Conservation (phyloP, 192 early-diverging fungal species). For the Rhizophagus sp. region DNA sequence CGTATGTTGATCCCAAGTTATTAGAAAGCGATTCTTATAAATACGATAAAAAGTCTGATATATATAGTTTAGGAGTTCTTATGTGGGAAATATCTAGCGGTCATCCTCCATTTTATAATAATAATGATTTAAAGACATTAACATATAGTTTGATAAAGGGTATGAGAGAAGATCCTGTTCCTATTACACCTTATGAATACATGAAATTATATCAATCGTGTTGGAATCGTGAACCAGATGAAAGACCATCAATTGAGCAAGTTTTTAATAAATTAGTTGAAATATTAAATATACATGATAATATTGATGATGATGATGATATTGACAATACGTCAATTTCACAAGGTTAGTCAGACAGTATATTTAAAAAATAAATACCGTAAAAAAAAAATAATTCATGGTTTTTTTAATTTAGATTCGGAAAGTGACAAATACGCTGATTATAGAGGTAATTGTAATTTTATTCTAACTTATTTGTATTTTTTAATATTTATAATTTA, state of each 20-base stretch:
- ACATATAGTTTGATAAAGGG: neutral
- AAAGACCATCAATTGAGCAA: neutral
- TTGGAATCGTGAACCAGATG: neutral
- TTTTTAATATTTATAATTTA: no score
- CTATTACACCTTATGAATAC: neutral
- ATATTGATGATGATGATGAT: no score
- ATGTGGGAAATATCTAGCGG: neutral
- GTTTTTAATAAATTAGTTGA: neutral
- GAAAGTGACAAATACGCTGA: no score
- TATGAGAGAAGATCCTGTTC: neutral
- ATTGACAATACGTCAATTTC: no score
- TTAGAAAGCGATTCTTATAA: neutral
- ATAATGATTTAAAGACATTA: neutral
- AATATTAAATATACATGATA: no score
- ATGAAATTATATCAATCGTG: neutral
- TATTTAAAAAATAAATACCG: no score
- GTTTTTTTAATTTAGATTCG: no score
- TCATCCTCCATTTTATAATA: neutral
- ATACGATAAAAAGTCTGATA: neutral
- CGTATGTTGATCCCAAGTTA: neutral
- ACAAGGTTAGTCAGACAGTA: no score
- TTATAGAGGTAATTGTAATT: no score
- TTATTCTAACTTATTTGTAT: no score
- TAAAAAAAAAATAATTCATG: no score
- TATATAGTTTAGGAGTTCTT: constrained; percentile 1